Base-by-base conservation (phyloP, 1,139 yeast genomes). In the Waltiozyma solani region DNA sequence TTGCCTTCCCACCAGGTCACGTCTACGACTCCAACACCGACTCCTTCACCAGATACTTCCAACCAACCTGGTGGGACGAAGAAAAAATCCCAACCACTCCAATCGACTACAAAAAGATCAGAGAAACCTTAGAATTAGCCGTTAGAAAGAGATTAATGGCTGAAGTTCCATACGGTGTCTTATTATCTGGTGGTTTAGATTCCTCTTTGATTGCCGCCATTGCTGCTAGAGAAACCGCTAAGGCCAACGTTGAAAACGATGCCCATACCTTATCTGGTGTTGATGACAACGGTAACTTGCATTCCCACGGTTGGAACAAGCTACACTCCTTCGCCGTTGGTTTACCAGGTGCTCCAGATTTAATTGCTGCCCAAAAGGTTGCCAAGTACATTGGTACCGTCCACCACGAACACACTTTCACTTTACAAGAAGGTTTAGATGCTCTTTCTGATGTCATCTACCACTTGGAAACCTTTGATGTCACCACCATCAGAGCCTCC, bases 91-190 rank as follows among this genome's bases (percentile, higher is more conserved):
- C 98, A 49, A 61, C 80, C 35, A 71, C 72, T 44, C 83, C 78
- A 39, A 85, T 81, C 36, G 95, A 89, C 60, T 76, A 69, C 59
- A 75, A 63, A 53, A 56, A 67, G 44, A 74, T 91, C 46, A 81
- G 96, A 63, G 83, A 79, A 56, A 62, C 84, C 37, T 74, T 91
- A 58, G 98, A 91, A 64, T 70, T 82, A 67, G 91, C 98, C 38
- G 98, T 91, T 41, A 83, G 97, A 72, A 93, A 91, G 82, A 81
- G 98, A 73, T 76, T 91, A 58, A 91, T 91, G 98, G 93, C 97
- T 41, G 98, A 91, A 68, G 98, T 91, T 45, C 97, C 98, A 38
- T 85, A 86, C 64, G 98, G 98, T 67, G 98, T 91, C 35, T 70
- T 91, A 53, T 71, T 91, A 52, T 86, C 96, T 30, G 98, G 98